phyloP scores from a whole-genome alignment of 768 basidiomycete genomes.

The Leccinum aurantiacum region DNA sequence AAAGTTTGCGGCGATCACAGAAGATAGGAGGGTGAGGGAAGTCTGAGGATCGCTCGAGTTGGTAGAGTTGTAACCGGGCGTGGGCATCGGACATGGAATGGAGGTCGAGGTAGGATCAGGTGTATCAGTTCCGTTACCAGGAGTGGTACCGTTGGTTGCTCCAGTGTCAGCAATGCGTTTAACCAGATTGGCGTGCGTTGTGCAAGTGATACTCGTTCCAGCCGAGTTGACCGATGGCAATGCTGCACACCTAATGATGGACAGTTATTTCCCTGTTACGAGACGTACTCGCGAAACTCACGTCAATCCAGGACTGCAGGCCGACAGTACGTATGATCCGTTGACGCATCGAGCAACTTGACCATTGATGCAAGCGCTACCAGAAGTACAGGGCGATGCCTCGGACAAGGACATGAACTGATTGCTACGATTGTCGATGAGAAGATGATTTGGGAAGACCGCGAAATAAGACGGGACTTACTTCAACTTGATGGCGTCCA shows the following conservation, averaged over 20 bases:
- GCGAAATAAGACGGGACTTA: slow-evolving; percentile 19
- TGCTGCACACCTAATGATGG: slow-evolving; percentile 32
- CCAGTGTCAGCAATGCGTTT: slow-evolving; percentile 45
- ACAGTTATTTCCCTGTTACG: not conserved
- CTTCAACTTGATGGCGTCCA: slow-evolving; percentile 44
- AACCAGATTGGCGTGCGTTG: slow-evolving; percentile 45
- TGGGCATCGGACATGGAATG: not conserved
- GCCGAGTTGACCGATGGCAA: slow-evolving; percentile 49
- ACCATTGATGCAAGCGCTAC: slow-evolving; percentile 48
- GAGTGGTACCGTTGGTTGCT: slow-evolving; percentile 20
- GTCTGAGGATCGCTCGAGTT: slow-evolving; percentile 24
- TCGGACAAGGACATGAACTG: slow-evolving; percentile 19
- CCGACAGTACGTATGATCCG: slow-evolving; percentile 36
- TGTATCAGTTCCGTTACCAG: slow-evolving; percentile 19
- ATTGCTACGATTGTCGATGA: slow-evolving; percentile 18
- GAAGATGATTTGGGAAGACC: not conserved
- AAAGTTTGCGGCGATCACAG: slow-evolving; percentile 57
- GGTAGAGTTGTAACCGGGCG: slow-evolving; percentile 13
- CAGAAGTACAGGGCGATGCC: slow-evolving; percentile 38
- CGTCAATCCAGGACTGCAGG: slow-evolving; percentile 21
- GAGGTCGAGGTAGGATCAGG: slow-evolving; percentile 13
- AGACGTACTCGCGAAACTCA: slow-evolving; percentile 5
- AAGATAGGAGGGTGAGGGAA: slow-evolving; percentile 42
- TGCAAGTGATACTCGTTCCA: slow-evolving; percentile 55
- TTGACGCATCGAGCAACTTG: slow-evolving; percentile 58